A percentile compares a stretch with the other conserved stretches of the same genome.
These are phyloP conservation scores for Tolypocladium guangdongense DNA, from an alignment of 2,329 filamentous ascomycete genomes.

Conservation along the genomic window DNA sequence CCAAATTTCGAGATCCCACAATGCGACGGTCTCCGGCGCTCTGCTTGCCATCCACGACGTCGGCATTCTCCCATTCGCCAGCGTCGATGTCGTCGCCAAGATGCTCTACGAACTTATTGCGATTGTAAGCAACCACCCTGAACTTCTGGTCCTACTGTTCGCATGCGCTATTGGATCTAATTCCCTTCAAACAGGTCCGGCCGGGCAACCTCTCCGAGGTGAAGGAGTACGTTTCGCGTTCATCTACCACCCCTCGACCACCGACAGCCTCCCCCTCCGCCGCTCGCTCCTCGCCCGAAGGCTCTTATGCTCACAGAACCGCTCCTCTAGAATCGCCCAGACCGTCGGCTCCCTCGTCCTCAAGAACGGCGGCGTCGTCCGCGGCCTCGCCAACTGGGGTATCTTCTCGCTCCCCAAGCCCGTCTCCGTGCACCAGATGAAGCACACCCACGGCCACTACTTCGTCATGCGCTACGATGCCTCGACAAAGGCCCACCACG, in stretches of 20 bases:
- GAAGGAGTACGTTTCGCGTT: constrained; percentile 69
- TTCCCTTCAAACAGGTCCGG: constrained; percentile 55
- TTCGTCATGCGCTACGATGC: constrained; percentile 96
- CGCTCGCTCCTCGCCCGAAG: neutral
- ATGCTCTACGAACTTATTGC: constrained; percentile 99
- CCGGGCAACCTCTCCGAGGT: constrained; percentile 84
- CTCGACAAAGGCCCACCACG: constrained; percentile 59
- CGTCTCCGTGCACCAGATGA: constrained; percentile 68
- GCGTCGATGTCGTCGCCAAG: constrained; percentile 25
- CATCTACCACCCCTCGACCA: constrained; percentile 4
- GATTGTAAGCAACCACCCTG: constrained; percentile 52
- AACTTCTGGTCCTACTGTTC: neutral
- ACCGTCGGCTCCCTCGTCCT: constrained; percentile 78
- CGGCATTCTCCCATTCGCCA: constrained; percentile 2
- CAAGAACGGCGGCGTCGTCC: constrained; percentile 74
- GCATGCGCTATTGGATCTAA: constrained; percentile 6
- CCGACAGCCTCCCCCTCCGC: neutral
- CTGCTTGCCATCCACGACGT: constrained; percentile 7
- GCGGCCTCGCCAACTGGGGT: constrained; percentile 92
- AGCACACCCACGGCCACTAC: constrained; percentile 82
- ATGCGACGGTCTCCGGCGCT: neutral
- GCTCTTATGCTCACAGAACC: constrained; percentile 4
- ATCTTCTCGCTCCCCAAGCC: constrained; percentile 77
- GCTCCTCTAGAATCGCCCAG: constrained; percentile 61
- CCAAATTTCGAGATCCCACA: constrained; percentile 14